Evolutionary conservation across 768 basidiomycete species (phyloP), one percentile per base, ranked within the genome.

Genomic region (Lyophyllum atratum): DNA sequence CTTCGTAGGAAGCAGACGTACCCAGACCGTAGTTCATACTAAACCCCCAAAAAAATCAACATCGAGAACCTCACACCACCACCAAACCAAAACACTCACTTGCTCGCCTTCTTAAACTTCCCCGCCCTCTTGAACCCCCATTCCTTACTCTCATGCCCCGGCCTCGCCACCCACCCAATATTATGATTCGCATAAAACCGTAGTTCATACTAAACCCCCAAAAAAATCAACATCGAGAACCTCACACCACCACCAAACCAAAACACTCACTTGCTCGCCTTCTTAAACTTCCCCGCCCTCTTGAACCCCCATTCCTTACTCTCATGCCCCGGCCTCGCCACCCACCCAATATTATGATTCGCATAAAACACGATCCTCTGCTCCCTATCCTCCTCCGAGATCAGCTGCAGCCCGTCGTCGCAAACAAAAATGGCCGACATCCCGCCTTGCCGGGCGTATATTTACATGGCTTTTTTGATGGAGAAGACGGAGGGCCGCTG

Each of bases 91-190:
- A 40, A 40, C 3, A 71, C 74, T 29, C 58, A 77, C 73, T 81
- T 81, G 60, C 74, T 76, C 52, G 90, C 90, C 71, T 94, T 94
- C 78, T 93, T 93, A 82, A 94, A 94, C 51, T 90, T 87, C 9
- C 92, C 92, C 6, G 91, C 90, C 70, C 94, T 91, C 77, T 94
- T 92, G 80, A 95, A 95, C 0, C 92, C 89, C 60, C 90, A 92
- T 22, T 86, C 87, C 67, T 70, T 84, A 68, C 76, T 81, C 71
- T 54, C 77, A 67, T 93, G 92, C 2, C 80, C 81, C 0, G 92
- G 92, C n/a, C 92, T 83, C 24, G 92, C 89, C 29, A 86, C 84
- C 82, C 86, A 93, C 12, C 79, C 80, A 63, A 92, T 88, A 62
- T 87, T 86, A 61, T 89, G 84, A 59, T 89, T 86, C 2, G 85